phyloP scores from a whole-genome alignment of 164 flowering plant species.

The Tetrastigma voinierianum region DNA sequence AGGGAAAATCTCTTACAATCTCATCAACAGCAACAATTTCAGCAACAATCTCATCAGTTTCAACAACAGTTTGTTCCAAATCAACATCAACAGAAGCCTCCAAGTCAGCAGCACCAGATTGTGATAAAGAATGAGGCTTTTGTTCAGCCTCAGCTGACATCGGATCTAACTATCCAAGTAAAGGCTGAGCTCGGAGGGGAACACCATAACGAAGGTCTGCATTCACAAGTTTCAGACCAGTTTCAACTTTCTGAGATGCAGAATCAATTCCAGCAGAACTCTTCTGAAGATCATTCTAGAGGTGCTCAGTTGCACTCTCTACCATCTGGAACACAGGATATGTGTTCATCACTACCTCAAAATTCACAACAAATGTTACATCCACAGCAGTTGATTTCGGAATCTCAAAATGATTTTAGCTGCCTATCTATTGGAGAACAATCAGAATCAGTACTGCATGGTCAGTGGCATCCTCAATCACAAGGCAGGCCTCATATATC shows the following conservation, averaged over 20 bases:
- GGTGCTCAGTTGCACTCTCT: conserved; percentile 34
- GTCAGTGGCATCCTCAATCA: conserved; percentile 53
- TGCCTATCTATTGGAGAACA: conserved; percentile 47
- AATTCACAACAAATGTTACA: conserved; percentile 51
- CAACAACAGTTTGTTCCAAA: conserved; percentile 44
- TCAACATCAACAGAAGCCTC: conserved; percentile 53
- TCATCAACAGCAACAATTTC: conserved; percentile 57
- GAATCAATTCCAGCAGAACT: conserved; percentile 57
- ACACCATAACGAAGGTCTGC: conserved; percentile 41
- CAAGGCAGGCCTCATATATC: conserved; percentile 36
- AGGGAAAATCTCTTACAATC: conserved; percentile 41
- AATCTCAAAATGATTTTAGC: conserved; percentile 45
- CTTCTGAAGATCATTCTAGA: conserved; percentile 36
- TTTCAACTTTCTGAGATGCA: conserved; percentile 61
- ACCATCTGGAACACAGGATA: conserved; percentile 41
- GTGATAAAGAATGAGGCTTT: conserved; percentile 47
- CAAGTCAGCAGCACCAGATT: conserved; percentile 52
- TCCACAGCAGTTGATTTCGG: conserved; percentile 41
- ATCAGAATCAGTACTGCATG: conserved; percentile 42
- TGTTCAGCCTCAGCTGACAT: conserved; percentile 51
- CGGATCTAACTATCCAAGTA: conserved; percentile 45
- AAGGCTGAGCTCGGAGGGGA: conserved; percentile 56
- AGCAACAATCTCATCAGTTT: conserved; percentile 54
- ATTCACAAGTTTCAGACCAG: conserved; percentile 48
- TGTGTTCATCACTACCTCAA: conserved; percentile 38